phyloP scores from a whole-genome alignment of 495 filamentous ascomycete genomes.

The Lepraria neglecta region DNA sequence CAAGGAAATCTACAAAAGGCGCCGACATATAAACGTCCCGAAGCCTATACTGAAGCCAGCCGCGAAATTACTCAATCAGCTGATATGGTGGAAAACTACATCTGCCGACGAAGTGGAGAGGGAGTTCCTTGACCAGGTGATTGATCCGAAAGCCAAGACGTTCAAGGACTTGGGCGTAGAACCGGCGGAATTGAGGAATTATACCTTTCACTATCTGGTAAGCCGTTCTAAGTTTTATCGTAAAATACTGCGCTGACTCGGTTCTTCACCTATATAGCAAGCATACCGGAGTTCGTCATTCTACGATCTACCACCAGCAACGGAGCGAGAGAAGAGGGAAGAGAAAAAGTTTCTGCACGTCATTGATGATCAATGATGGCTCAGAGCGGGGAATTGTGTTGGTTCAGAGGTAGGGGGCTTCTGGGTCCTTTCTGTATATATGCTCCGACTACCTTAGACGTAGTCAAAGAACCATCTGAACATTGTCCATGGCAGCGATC shows the following conservation, averaged over 20 bases:
- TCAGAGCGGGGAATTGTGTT: no score
- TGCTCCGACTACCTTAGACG: no score
- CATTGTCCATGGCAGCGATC: no score
- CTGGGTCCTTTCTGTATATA: no score
- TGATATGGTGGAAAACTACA: constrained; percentile 79
- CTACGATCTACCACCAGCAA: constrained; percentile 90
- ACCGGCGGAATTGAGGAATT: constrained; percentile 70
- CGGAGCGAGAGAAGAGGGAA: constrained; percentile 87
- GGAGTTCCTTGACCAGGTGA: constrained; percentile 89
- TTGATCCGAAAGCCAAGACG: constrained; percentile 87
- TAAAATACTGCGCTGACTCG: constrained; percentile 26
- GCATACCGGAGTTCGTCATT: constrained; percentile 72
- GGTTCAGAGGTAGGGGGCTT: no score
- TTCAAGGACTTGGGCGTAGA: constrained; percentile 90
- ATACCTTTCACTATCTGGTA: constrained; percentile 91
- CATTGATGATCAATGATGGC: constrained; percentile 66
- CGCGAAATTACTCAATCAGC: constrained; percentile 65
- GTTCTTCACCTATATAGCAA: constrained; percentile 50
- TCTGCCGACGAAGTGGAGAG: constrained; percentile 85
- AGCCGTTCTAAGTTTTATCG: constrained; percentile 31
- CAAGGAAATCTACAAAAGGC: constrained; percentile 82
- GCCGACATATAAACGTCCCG: constrained; percentile 87
- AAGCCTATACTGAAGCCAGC: constrained; percentile 66
- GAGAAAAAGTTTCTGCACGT: constrained; percentile 97
- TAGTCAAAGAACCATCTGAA: no score